Conservation (phyloP, 78 protist genomes). For the slime mould (Dictyostelium discoideum) region DNA sequence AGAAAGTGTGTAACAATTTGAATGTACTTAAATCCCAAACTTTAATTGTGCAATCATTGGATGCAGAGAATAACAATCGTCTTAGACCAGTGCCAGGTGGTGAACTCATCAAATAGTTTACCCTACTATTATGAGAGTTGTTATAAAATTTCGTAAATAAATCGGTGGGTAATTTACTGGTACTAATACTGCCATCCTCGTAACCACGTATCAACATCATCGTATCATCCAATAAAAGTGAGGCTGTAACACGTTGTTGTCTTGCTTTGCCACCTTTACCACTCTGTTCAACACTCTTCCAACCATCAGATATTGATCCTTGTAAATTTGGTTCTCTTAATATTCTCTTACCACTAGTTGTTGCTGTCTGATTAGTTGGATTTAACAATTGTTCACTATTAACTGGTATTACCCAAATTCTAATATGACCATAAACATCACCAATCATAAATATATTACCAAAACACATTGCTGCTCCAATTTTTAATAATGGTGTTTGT, state of each 20-base stretch:
- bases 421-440: slow-evolving; percentile 54
- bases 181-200: slow-evolving; percentile 72
- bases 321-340: slow-evolving; percentile 60
- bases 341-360: not conserved
- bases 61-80: slow-evolving; percentile 50
- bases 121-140: slow-evolving; percentile 24
- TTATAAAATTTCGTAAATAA: slow-evolving; percentile 23
- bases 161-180: slow-evolving; percentile 62
- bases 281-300: slow-evolving; percentile 28
- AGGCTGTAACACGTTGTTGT: slow-evolving; percentile 37
- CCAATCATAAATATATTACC: slow-evolving; percentile 72
- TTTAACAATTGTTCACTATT: slow-evolving; percentile 13
- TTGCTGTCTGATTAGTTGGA: not conserved
- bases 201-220: slow-evolving; percentile 57
- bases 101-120: slow-evolving; percentile 63
- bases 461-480: slow-evolving; percentile 73
- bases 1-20: slow-evolving; percentile 62
- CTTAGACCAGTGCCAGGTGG: not conserved
- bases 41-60: slow-evolving; percentile 53
- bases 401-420: slow-evolving; percentile 72
- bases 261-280: not conserved
- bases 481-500: slow-evolving; percentile 9
- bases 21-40: slow-evolving; percentile 65
- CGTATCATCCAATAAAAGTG: slow-evolving; percentile 46
- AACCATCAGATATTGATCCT: slow-evolving; percentile 50